A percentile compares a stretch with the other conserved stretches of the same genome.
These are phyloP conservation scores for Leccinum holopus DNA, from an alignment of 1,284 basidiomycete genomes.

Conservation along the genomic window DNA sequence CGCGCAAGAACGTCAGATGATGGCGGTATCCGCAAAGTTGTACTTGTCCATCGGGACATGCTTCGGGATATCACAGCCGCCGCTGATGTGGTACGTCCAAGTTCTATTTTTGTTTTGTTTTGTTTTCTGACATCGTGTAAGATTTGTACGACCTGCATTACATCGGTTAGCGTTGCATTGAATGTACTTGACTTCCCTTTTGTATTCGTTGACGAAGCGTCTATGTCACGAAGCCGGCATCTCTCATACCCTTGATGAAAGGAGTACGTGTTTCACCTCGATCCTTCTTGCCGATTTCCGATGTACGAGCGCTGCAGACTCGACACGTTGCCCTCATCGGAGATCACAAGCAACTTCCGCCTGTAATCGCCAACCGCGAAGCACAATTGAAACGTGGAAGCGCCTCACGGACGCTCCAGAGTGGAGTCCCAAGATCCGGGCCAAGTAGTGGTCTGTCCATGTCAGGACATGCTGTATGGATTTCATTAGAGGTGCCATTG, in stretches of 20 bases:
- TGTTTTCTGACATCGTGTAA: conserved; percentile 31
- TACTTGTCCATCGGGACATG: conserved; percentile 55
- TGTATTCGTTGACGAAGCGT: conserved; percentile 93
- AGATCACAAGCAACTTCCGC: conserved; percentile 96
- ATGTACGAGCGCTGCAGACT: conserved; percentile 46
- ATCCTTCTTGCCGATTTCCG: conserved; percentile 12
- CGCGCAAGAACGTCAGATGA: conserved; percentile 37
- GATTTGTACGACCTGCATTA: conserved; percentile 85
- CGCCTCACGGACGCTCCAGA: too few relatives aligned
- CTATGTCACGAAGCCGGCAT: conserved; percentile 92
- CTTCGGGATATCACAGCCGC: conserved; percentile 55
- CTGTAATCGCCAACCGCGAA: conserved; percentile 76
- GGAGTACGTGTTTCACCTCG: conserved; percentile 55
- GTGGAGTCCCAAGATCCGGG: too few relatives aligned
- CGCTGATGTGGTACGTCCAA: conserved; percentile 71
- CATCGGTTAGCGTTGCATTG: conserved; percentile 58
- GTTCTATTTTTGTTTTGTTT: neutral
- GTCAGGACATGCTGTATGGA: too few relatives aligned
- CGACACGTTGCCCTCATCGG: conserved; percentile 87
- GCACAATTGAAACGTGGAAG: conserved; percentile 58
- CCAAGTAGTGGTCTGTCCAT: too few relatives aligned
- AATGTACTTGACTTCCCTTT: conserved; percentile 85
- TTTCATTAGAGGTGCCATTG: too few relatives aligned
- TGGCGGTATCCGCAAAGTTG: conserved; percentile 39
- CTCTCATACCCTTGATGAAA: conserved; percentile 85